phyloP scores from a whole-genome alignment of 1,139 yeast species.

The Zygoascus meyerae region DNA sequence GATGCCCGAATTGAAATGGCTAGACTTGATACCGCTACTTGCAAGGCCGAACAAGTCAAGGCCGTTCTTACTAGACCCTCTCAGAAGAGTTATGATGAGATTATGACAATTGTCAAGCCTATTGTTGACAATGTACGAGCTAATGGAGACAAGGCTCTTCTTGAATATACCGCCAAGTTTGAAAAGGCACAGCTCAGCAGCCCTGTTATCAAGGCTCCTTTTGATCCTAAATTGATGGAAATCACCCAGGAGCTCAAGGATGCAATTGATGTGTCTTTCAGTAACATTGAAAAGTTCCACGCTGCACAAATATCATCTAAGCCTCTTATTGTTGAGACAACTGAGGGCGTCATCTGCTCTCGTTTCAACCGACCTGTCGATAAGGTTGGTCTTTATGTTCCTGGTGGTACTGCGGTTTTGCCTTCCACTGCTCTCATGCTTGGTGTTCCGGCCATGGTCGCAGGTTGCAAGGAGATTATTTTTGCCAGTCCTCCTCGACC shows the following conservation, averaged over 20 bases:
- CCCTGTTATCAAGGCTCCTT: conserved; percentile 85
- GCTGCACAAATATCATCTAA: conserved; percentile 73
- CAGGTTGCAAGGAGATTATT: conserved; percentile 91
- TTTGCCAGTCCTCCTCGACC: conserved; percentile 96
- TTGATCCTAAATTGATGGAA: conserved; percentile 68
- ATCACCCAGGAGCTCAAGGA: conserved; percentile 69
- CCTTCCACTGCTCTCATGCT: conserved; percentile 98
- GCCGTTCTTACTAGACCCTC: conserved; percentile 79
- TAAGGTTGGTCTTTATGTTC: conserved; percentile 90
- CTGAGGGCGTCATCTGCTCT: conserved; percentile 90
- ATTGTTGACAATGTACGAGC: conserved; percentile 71
- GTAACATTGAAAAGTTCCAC: conserved; percentile 87
- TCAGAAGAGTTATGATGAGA: conserved; percentile 74
- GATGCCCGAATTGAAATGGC: conserved; percentile 51
- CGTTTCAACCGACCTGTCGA: conserved; percentile 94
- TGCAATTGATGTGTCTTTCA: conserved; percentile 85
- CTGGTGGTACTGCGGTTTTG: conserved; percentile 97
- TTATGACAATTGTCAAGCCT: conserved; percentile 87
- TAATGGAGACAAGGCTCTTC: conserved; percentile 78
- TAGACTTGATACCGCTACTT: conserved; percentile 48
- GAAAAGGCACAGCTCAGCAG: conserved; percentile 69
- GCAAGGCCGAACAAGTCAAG: conserved; percentile 42
- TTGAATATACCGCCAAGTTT: conserved; percentile 83
- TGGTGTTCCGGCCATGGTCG: conserved; percentile 98
- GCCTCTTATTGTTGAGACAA: conserved; percentile 75